Base-by-base conservation (phyloP, 2,329 filamentous ascomycete genomes). In the Talaromyces sp. region DNA sequence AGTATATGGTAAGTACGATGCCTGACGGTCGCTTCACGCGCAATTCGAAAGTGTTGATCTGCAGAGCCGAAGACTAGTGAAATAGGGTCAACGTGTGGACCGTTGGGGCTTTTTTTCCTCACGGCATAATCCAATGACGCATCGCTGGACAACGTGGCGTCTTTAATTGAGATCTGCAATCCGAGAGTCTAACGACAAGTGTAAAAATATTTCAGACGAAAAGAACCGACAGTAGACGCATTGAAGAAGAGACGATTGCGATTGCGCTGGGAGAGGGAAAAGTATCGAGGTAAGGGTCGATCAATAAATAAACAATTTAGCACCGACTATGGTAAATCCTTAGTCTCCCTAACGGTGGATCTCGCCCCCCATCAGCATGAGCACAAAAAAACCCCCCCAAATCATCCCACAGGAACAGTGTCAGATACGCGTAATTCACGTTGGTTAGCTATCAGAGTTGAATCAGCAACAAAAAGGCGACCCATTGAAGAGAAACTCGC, bases 81-180 rank as follows among this genome's bases (percentile, higher is more conserved):
- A 58, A 39, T 39, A 58, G 37, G 54, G 56, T 58, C 56, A 58
- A 58, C 56, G 56, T 58, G 56, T 43, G 56, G 35, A 58, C 37
- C 56, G 35, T 43, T 41, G 35, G 54, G 41, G 56, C 56, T 45
- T 57, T 19, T 61, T 41, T 35, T 19, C 61, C 2, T 63, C 48
- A 57, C 52, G 31, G 61, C 61, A 63, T 48, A 63, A 31, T 57
- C 61, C 39, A 43, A 56, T 33, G 37, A 54, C 24, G 60, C 48
- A 62, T 56, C 52, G 22, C 39, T 56, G 39, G 14, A 57, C 37
- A 57, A 35, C 11, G 60, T 62, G 60, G 60, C 39, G 60, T 19
- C 24, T 57, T 57, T 35, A 48, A 35, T 37, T 33, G 50, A 22
- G 52, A 56, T 56, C 52, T 56, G 52, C 52, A 56, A 33, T 56